Conservation (phyloP, 2,329 filamentous ascomycete species). For the Aspergillus versicolor region DNA sequence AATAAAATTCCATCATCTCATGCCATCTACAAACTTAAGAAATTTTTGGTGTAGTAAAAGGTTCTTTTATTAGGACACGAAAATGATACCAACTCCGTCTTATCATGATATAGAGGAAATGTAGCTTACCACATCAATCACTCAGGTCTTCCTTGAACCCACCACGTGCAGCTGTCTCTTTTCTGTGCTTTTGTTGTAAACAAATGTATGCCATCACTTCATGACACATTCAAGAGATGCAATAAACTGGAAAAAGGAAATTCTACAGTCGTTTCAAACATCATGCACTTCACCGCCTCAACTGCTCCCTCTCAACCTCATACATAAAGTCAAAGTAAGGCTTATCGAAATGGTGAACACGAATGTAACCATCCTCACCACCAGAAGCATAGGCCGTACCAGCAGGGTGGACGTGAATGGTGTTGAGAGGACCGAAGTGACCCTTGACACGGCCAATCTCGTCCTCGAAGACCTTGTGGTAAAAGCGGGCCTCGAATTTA, state of each 20-base stretch:
- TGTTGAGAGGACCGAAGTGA: slow-evolving; percentile 96
- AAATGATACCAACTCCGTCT: slow-evolving; percentile 40
- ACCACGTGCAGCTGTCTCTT: slow-evolving; percentile 25
- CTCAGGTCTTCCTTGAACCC: slow-evolving; percentile 30
- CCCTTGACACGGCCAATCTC: slow-evolving; percentile 96
- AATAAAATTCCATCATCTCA: background rate
- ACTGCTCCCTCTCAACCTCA: slow-evolving; percentile 87
- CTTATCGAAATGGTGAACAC: slow-evolving; percentile 98
- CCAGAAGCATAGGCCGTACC: slow-evolving; percentile 92
- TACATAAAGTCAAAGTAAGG: slow-evolving; percentile 98
- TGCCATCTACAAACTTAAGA: background rate
- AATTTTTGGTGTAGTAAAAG: slow-evolving; percentile 20
- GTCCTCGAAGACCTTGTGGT: slow-evolving; percentile 99
- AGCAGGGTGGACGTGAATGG: slow-evolving; percentile 86
- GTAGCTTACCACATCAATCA: slow-evolving; percentile 34
- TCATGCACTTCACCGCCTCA: slow-evolving; percentile 41
- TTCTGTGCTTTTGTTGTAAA: slow-evolving; percentile 19
- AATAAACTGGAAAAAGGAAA: slow-evolving; percentile 24
- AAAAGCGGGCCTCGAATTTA: slow-evolving; percentile 99
- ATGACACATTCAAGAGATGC: slow-evolving; percentile 38
- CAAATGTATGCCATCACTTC: slow-evolving; percentile 29
- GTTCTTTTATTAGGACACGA: slow-evolving; percentile 37
- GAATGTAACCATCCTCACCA: slow-evolving; percentile 97
- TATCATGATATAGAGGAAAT: slow-evolving; percentile 41
- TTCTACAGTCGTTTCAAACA: slow-evolving; percentile 12